Evolutionary conservation across 192 early-diverging fungal species (phyloP), one percentile per base, ranked within the genome.

Genomic region (Phycomyces blakesleeanus): DNA sequence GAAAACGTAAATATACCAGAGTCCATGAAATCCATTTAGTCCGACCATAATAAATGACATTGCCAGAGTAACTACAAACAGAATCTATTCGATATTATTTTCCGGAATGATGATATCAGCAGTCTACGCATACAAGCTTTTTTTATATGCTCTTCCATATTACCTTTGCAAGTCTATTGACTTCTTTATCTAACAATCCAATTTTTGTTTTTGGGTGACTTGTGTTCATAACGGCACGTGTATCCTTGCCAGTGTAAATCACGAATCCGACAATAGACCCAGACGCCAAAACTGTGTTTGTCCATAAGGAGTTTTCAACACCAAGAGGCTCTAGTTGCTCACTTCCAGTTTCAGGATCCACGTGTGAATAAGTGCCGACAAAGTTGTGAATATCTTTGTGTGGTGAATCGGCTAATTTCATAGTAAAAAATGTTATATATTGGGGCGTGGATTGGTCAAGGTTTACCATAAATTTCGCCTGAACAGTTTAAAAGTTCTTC

Each of bases 221-320:
- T 5, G 96, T 98, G 67, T 98, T 98, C 92, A 96, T 94, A 11
- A 95, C 93, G 12, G 96, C 94, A 4, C 94, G 85, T 14, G 96
- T 98, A 66, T 98, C 94, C 41, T 82, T 79, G 10, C 96, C 96
- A 3, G 96, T 98, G 64, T 96, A 98, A 18, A 95, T 66, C 0
- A 96, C 90, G 67, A 93, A 86, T 14, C 90, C 93, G 51, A 95
- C 79, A 1, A 86, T 93, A 49, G 88, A 81, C 8, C 92, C 96
- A 25, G 96, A 98, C 0, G 94, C 96, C 51, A 96, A 74, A 26
- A 95, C 93, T 1, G 96, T 98, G 73, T 98, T 98, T 41, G 87
- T 89, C 96, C 96, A 98, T 47, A 98, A 69, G 11, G 90, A 94
- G 74, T 98, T 96, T 64, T 98, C 96, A 6, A 87, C 89, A 34